These are phyloP conservation scores for Pseudisothecium myosuroides DNA, from an alignment of 225 moss, liverwort and hornwort species.

Conservation along the genomic window DNA sequence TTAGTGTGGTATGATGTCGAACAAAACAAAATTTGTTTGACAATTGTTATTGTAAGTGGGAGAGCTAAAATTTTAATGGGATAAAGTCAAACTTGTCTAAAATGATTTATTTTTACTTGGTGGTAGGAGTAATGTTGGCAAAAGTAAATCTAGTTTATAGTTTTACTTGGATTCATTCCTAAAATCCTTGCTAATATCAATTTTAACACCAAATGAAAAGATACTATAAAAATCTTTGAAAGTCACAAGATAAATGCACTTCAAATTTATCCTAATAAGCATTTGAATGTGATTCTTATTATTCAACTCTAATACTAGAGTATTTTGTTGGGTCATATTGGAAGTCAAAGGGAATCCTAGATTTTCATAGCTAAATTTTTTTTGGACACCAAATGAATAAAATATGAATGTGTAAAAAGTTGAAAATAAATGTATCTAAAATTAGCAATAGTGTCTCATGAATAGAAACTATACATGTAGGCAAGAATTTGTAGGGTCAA, in stretches of 20 bases:
- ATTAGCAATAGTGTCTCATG: accelerated
- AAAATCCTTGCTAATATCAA: accelerated
- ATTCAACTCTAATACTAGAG: too few species aligned
- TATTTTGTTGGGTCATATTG: not conserved
- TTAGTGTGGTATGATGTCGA: not conserved
- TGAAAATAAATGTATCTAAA: not conserved
- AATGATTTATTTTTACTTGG: not conserved
- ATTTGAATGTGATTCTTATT: not conserved
- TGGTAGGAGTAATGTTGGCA: not conserved
- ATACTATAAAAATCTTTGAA: not conserved
- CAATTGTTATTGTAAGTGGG: accelerated
- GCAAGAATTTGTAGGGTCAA: accelerated
- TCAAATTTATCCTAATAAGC: not conserved
- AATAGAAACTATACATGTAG: too few species aligned
- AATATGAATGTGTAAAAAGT: not conserved
- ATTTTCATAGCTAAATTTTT: too few species aligned
- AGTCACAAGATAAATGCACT: not conserved
- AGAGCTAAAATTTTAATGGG: too few species aligned
- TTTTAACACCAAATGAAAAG: not conserved
- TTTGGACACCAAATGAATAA: not conserved
- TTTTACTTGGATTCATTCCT: not conserved
- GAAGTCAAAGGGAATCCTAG: accelerated
- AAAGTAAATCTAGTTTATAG: not conserved
- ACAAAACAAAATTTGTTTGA: not conserved
- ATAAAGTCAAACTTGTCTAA: not conserved